Base-by-base conservation (phyloP, 1,139 yeast genomes). In the Saccharomycopsis hybrid region DNA sequence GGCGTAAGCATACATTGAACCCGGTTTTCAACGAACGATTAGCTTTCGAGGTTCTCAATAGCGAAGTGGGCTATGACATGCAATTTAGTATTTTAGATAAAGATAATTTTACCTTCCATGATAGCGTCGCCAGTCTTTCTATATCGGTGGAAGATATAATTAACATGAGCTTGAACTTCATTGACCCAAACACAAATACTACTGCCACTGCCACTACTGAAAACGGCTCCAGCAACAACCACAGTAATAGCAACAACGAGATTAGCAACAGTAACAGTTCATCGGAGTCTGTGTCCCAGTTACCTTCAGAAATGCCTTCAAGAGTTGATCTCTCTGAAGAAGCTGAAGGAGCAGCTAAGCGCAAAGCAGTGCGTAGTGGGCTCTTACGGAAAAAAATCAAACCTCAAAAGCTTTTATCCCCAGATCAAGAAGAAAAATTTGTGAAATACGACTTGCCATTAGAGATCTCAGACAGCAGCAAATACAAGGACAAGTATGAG, bases 21-120 rank as follows among this genome's bases (percentile, higher is more conserved):
- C 98, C 98, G 0, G 74, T 82, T 0, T 92, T 81, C 64, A 82
- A 87, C 61, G 96, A 90, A 65, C 69, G 85, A 57, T 68, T 90
- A 41, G 82, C 92, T 2, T 83, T 92, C 63, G 95, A 90, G 57
- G 77, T 92, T 0, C 71, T 79, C 43, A 73, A 79, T 2, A 78
- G 76, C 56, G 97, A 89, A 62, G 67, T 68, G 33, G 75, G 74
- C 52, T 90, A 73, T 60, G 77, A 83, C 47, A 68, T 92, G 45
- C 78, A 77, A 51, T 82, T 92, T 59, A 74, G 82, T 30, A 82
- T 92, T 1, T 69, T 88, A 62, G 98, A 92, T 63, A 86, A 83
- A 57, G 98, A 92, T 62, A 76, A 80, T 41, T 76, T 90, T 54
- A 81, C 96, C 0, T 80, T 77, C 56, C 89, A 92, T 62, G 97